Base-by-base conservation (phyloP, 2,329 filamentous ascomycete genomes). In the Uncinocarpus reesii region DNA sequence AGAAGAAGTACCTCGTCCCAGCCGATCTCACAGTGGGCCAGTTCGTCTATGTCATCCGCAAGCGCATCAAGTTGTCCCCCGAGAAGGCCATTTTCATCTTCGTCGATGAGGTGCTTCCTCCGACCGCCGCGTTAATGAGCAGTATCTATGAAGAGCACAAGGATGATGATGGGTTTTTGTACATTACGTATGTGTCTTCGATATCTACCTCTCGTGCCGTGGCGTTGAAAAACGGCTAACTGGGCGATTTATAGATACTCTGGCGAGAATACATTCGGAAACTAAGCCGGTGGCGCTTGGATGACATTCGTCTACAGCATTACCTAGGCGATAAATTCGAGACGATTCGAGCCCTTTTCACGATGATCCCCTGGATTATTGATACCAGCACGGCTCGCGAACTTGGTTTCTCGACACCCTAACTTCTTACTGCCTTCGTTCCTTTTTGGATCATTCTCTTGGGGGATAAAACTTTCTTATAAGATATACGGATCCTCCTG, bases 41-140 rank as follows among this genome's bases (percentile, higher is more conserved):
- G 82, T 95, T 98, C 67, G 92, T 98, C 74, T 98, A 98, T 72
- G 92, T 98, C 57, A 98, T 98, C 73, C 88, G 92, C 69, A 98
- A 98, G 80, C 85, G 92, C 65, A 98, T 98, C 75, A 98, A 98
- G 86, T 80, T 98, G 59, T 95, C 88, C 48, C 92, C 92, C 26
- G 92, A 98, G 77, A 98, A 98, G 80, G 92, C 92, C 67, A 98
- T 98, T 75, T 98, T 98, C 79, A 96, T 98, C 78, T 98, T 96
- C 73, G 92, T 98, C 64, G 90, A 96, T 68, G 92, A 96, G 73
- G 90, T 95, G 44, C 79, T 98, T 49, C 92, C 92, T 44, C 92
- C 92, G 2, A 96, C 92, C 7, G 92, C 92, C 52, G 92, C 92
- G 51, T 80, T 98, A 47, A 98, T 98, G 92, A 95, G 88, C 76